phyloP scores from a whole-genome alignment of 306 rosid species.

The Dicorynia guianensis region DNA sequence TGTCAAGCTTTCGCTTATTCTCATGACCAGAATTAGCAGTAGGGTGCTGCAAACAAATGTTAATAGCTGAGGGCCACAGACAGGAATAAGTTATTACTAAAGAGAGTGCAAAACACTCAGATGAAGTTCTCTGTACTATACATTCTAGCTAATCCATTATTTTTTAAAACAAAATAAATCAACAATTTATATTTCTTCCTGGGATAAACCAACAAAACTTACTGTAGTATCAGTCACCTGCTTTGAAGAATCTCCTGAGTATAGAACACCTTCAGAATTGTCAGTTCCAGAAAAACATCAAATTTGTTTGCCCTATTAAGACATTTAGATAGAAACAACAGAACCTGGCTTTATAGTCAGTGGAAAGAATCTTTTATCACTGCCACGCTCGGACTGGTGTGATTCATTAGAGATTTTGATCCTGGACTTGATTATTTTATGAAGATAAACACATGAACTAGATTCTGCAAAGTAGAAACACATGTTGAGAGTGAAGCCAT shows the following conservation, averaged over 20 bases:
- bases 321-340: not conserved
- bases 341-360: not conserved
- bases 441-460: not conserved
- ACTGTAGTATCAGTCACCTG: not conserved
- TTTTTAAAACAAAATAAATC: too few relatives aligned
- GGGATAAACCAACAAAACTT: slow-evolving; percentile 24
- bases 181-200: not conserved
- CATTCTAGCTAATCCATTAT: too few relatives aligned
- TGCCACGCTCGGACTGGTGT: too few relatives aligned
- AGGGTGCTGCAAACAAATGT: not conserved
- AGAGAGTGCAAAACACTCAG: not conserved
- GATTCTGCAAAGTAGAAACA: not conserved
- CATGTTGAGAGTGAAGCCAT: not conserved
- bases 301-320: not conserved
- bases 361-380: too few relatives aligned
- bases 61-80: not conserved
- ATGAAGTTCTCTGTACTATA: not conserved
- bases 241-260: slow-evolving; percentile 6
- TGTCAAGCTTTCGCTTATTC: slow-evolving; percentile 12
- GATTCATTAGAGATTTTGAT: not conserved
- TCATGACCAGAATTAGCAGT: not conserved
- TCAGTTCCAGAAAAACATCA: not conserved
- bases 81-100: not conserved
- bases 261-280: not conserved
- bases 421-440: slow-evolving; percentile 34